Evolutionary conservation across 2,329 filamentous ascomycete species (phyloP).

Genomic region (Penicillium polonicum): DNA sequence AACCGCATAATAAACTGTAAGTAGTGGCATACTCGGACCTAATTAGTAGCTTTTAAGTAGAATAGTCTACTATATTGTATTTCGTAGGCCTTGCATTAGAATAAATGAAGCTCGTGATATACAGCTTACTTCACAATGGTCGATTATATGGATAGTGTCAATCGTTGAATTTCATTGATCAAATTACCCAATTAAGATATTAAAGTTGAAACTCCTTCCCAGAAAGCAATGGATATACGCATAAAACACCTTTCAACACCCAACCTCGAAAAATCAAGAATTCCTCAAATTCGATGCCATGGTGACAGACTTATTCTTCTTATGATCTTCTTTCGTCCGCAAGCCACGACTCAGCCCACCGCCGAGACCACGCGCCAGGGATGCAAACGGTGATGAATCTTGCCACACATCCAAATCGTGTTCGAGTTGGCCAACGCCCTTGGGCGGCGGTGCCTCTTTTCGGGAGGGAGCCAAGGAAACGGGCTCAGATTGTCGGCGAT

Average conservation of each 20-base stretch:
- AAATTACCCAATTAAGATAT: not conserved
- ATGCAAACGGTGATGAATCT: conserved; percentile 38
- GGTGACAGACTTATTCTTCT: conserved; percentile 25
- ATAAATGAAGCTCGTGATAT: not conserved
- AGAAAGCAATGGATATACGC: conserved; percentile 14
- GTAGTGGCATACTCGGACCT: not conserved
- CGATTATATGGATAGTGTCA: not conserved
- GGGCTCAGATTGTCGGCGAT: conserved; percentile 22
- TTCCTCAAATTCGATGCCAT: conserved; percentile 11
- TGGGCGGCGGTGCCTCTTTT: conserved; percentile 15
- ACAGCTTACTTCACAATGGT: not conserved
- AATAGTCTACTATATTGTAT: not conserved
- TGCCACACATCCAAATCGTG: conserved; percentile 39
- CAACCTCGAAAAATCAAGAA: not conserved
- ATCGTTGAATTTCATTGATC: not conserved
- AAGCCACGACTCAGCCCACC: conserved; percentile 45
- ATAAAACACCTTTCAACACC: conserved; percentile 1
- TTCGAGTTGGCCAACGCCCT: conserved; percentile 29
- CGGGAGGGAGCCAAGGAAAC: conserved; percentile 11
- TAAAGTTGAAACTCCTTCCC: not conserved
- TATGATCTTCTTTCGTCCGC: conserved; percentile 32
- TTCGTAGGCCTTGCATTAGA: not conserved
- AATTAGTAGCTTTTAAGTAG: not conserved
- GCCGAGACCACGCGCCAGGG: conserved; percentile 44
- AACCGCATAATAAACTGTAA: not conserved